These are phyloP conservation scores for Populus hybrid DNA, from an alignment of 441 rosid species.

Conservation along the genomic window DNA sequence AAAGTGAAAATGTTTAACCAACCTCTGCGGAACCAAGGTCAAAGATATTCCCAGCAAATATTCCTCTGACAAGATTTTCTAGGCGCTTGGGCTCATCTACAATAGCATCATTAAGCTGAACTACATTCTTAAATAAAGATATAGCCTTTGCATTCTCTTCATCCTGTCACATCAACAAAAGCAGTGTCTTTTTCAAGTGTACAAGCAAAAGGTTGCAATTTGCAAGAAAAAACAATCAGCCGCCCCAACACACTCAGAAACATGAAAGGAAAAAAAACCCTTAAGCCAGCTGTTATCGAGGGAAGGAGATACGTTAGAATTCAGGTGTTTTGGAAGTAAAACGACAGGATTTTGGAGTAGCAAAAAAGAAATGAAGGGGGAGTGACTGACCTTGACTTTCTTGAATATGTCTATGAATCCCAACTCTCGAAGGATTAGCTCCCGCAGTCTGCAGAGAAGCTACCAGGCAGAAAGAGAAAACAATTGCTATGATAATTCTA, in stretches of 20 bases:
- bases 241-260: not conserved
- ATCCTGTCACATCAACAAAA: conserved; percentile 38
- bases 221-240: not conserved
- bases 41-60: conserved; percentile 94
- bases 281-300: not conserved
- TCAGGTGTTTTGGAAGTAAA: not conserved
- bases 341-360: not conserved
- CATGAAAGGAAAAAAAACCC: no score
- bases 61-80: conserved; percentile 79
- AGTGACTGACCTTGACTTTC: conserved; percentile 75
- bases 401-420: conserved; percentile 95
- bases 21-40: conserved; percentile 97
- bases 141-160: conserved; percentile 95
- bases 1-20: conserved; percentile 6
- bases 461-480: conserved; percentile 22
- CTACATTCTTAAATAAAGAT: conserved; percentile 67
- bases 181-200: not conserved
- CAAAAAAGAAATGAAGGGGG: not conserved
- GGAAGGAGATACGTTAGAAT: not conserved
- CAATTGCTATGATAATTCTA: conserved; percentile 9
- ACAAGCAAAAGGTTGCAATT: not conserved
- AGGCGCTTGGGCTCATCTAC: conserved; percentile 65
- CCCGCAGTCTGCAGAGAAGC: conserved; percentile 89
- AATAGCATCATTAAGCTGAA: conserved; percentile 69
- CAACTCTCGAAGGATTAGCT: conserved; percentile 81